Percentiles rank a stretch among this genome's conserved stretches.
These are phyloP conservation scores for Marasmius oreades DNA, from an alignment of 1,284 basidiomycete genomes.

Conservation along the genomic window DNA sequence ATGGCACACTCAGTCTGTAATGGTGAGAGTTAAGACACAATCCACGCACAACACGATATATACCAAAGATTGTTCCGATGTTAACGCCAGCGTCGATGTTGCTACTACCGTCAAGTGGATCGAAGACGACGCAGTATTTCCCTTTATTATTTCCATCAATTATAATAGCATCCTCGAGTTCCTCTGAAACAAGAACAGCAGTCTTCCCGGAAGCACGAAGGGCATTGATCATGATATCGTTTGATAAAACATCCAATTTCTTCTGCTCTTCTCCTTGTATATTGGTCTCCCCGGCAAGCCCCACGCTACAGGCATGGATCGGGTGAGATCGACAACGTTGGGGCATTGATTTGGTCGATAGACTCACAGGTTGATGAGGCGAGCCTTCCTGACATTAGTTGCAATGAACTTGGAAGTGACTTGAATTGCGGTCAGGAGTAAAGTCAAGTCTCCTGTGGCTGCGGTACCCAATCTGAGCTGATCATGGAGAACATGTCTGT, in stretches of 20 bases:
- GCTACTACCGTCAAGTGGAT: constrained; percentile 96
- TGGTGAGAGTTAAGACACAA: constrained; percentile 3
- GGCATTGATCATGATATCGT: constrained; percentile 99
- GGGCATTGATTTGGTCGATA: neutral
- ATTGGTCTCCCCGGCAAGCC: constrained; percentile 93
- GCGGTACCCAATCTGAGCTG: constrained; percentile 75
- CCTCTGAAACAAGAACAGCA: constrained; percentile 96
- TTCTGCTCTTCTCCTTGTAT: constrained; percentile 99
- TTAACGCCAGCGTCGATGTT: constrained; percentile 99
- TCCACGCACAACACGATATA: constrained; percentile 81
- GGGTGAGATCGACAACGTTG: neutral
- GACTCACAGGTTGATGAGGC: constrained; percentile 93
- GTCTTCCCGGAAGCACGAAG: constrained; percentile 93
- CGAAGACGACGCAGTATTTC: constrained; percentile 96
- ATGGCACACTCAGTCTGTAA: constrained; percentile 5
- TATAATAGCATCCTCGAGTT: constrained; percentile 89
- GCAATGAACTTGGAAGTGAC: constrained; percentile 97
- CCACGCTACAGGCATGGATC: constrained; percentile 60
- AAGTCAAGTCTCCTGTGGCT: constrained; percentile 92
- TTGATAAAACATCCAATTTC: constrained; percentile 96
- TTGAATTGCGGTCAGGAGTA: constrained; percentile 94
- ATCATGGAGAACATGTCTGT: constrained; percentile 81
- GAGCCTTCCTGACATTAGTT: constrained; percentile 94
- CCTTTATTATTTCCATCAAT: constrained; percentile 79
- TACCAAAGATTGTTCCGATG: constrained; percentile 99